These are phyloP conservation scores for Adansonia gregorii DNA, from an alignment of 441 rosid species.

Conservation along the genomic window DNA sequence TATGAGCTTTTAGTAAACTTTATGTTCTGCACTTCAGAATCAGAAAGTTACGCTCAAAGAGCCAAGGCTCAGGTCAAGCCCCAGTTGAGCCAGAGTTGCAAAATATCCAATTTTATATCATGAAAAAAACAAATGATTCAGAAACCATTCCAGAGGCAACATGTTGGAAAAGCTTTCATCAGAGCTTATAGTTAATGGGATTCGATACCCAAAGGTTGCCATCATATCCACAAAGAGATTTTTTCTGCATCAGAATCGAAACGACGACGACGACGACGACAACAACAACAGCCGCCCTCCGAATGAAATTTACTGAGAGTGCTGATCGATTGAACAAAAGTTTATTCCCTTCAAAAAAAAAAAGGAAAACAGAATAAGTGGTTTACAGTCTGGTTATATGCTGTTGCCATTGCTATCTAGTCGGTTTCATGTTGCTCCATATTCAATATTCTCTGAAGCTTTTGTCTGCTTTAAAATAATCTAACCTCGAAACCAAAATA, in stretches of 20 bases:
- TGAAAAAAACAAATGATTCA: not conserved
- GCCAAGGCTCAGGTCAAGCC: not conserved
- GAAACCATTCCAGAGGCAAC: constrained; percentile 12
- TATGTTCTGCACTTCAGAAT: not conserved
- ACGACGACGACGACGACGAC: not conserved
- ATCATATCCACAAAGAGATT: constrained; percentile 11
- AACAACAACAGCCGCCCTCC: not conserved
- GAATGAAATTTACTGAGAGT: not conserved
- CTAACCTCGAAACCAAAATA: not conserved
- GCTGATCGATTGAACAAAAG: not conserved
- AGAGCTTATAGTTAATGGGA: constrained; percentile 13
- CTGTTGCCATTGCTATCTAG: not conserved
- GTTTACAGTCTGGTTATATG: constrained; percentile 18
- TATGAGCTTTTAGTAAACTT: not conserved
- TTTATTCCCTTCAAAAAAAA: not conserved
- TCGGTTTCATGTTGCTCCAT: constrained; percentile 29
- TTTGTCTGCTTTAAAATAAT: constrained; percentile 17
- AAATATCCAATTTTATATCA: not conserved
- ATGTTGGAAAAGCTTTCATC: not conserved
- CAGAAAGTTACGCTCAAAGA: not conserved
- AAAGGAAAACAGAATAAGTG: not conserved
- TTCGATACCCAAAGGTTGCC: not conserved
- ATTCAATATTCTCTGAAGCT: constrained; percentile 8
- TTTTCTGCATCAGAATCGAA: not conserved
- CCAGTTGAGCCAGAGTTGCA: not conserved